A percentile compares a stretch with the other conserved stretches of the same genome.
phyloP scores from a whole-genome alignment of 2,329 filamentous ascomycete species.

The Pyrenophora tritici-repentis region DNA sequence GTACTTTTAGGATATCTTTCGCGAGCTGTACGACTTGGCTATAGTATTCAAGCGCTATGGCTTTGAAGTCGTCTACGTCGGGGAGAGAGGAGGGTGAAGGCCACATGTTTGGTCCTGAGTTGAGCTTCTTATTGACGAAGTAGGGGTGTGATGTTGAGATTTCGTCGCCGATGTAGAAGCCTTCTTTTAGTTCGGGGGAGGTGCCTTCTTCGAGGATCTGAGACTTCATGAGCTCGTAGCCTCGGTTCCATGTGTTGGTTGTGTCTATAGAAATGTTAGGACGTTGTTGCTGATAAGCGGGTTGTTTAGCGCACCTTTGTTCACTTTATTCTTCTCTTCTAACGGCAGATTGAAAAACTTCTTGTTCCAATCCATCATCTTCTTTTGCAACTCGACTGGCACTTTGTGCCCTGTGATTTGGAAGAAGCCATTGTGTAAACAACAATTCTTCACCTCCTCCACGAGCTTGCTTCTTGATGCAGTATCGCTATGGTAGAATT shows the following conservation, averaged over 20 bases:
- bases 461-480: slow-evolving; percentile 33
- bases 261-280: slow-evolving; percentile 28
- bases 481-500: slow-evolving; percentile 34
- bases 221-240: slow-evolving; percentile 51
- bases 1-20: slow-evolving; percentile 49
- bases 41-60: slow-evolving; percentile 51
- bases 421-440: slow-evolving; percentile 52
- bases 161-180: slow-evolving; percentile 51
- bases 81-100: slow-evolving; percentile 28
- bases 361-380: slow-evolving; percentile 48
- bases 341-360: slow-evolving; percentile 49
- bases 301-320: slow-evolving; percentile 40
- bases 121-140: slow-evolving; percentile 46
- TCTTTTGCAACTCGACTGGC: slow-evolving; percentile 45
- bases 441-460: slow-evolving; percentile 36
- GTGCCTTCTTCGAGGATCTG: slow-evolving; percentile 52
- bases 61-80: slow-evolving; percentile 42
- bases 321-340: slow-evolving; percentile 49
- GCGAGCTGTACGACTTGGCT: slow-evolving; percentile 46
- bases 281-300: background rate
- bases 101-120: slow-evolving; percentile 51
- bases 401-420: slow-evolving; percentile 52
- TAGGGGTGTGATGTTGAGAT: slow-evolving; percentile 48
- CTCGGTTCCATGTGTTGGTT: slow-evolving; percentile 49
- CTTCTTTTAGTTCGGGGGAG: slow-evolving; percentile 52